Percentiles rank a stretch among this genome's conserved stretches.
These are phyloP conservation scores for Friedmanniomyces simplex DNA, from an alignment of 495 filamentous ascomycete genomes.

Conservation along the genomic window DNA sequence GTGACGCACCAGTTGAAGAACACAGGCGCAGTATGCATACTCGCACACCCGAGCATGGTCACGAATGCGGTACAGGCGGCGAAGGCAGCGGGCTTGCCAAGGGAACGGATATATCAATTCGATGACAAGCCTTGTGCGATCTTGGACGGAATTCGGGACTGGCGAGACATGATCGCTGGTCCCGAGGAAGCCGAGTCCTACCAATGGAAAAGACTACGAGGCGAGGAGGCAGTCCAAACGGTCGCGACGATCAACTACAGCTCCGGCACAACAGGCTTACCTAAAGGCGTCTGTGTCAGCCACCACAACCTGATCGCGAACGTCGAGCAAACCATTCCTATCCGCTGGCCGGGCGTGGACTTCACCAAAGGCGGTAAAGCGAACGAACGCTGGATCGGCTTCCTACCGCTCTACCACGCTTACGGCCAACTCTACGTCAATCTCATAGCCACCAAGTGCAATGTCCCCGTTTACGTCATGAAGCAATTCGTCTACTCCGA, in stretches of 20 bases:
- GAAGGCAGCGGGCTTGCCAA: slow-evolving; percentile 30
- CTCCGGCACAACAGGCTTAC: slow-evolving; percentile 34
- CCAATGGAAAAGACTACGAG: slow-evolving; percentile 35
- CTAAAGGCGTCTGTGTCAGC: slow-evolving; percentile 31
- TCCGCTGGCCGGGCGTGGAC: slow-evolving; percentile 18
- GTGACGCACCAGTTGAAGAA: slow-evolving; percentile 36
- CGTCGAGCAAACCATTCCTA: slow-evolving; percentile 26
- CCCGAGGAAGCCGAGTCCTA: slow-evolving; percentile 36
- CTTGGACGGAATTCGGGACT: slow-evolving; percentile 36
- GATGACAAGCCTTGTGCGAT: slow-evolving; percentile 30
- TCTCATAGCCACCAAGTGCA: slow-evolving; percentile 25
- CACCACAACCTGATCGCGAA: slow-evolving; percentile 31
- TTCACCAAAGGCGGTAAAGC: slow-evolving; percentile 20
- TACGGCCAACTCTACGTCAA: slow-evolving; percentile 31
- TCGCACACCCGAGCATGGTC: slow-evolving; percentile 32
- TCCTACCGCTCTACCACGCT: slow-evolving; percentile 31
- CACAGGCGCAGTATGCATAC: slow-evolving; percentile 31
- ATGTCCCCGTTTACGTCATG: slow-evolving; percentile 30
- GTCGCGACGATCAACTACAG: slow-evolving; percentile 41
- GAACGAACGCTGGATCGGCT: slow-evolving; percentile 29
- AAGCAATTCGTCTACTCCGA: slow-evolving; percentile 28
- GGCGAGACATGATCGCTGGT: slow-evolving; percentile 39
- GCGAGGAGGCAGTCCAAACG: slow-evolving; percentile 30
- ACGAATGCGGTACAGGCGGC: slow-evolving; percentile 35
- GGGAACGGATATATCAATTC: slow-evolving; percentile 40